A percentile compares a stretch with the other conserved stretches of the same genome.
Evolutionary conservation across 2,329 filamentous ascomycete genomes (phyloP).

Genomic region (Thielaviopsis ethacetica): DNA sequence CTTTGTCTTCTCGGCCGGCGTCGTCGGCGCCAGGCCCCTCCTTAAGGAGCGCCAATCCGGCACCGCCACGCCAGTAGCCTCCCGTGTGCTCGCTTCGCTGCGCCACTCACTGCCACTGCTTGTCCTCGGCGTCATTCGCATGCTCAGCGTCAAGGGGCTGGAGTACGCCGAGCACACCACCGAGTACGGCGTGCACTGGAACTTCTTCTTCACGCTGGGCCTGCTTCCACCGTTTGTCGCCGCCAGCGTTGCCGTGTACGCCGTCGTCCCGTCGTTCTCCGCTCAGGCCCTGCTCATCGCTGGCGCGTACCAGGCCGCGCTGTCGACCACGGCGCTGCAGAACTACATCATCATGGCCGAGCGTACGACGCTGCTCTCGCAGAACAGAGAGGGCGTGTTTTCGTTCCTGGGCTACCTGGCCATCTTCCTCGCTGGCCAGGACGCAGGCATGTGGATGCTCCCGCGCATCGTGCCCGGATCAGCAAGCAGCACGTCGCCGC

Average conservation of each 20-base stretch:
- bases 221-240: constrained; percentile 81
- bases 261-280: constrained; percentile 60
- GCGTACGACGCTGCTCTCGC: constrained; percentile 61
- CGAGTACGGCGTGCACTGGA: constrained; percentile 98
- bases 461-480: constrained; percentile 35
- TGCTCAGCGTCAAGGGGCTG: constrained; percentile 80
- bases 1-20: constrained; percentile 85
- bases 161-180: constrained; percentile 96
- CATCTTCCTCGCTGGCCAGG: constrained; percentile 83
- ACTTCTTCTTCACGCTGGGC: constrained; percentile 95
- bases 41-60: constrained; percentile 50
- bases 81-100: constrained; percentile 48
- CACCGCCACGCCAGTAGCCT: constrained; percentile 29
- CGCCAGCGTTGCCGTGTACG: constrained; percentile 56
- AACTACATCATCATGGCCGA: constrained; percentile 70
- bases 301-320: constrained; percentile 53
- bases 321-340: constrained; percentile 66
- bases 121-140: constrained; percentile 59
- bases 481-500: constrained; percentile 13
- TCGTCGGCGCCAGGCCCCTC: constrained; percentile 73
- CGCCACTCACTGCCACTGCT: constrained; percentile 74
- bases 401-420: constrained; percentile 87
- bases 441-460: constrained; percentile 64
- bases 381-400: constrained; percentile 91
- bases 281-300: constrained; percentile 54